Evolutionary conservation across 2,329 filamentous ascomycete species (phyloP), one percentile per base, ranked within the genome.

Genomic region (Beauveria scarabaeidicola): DNA sequence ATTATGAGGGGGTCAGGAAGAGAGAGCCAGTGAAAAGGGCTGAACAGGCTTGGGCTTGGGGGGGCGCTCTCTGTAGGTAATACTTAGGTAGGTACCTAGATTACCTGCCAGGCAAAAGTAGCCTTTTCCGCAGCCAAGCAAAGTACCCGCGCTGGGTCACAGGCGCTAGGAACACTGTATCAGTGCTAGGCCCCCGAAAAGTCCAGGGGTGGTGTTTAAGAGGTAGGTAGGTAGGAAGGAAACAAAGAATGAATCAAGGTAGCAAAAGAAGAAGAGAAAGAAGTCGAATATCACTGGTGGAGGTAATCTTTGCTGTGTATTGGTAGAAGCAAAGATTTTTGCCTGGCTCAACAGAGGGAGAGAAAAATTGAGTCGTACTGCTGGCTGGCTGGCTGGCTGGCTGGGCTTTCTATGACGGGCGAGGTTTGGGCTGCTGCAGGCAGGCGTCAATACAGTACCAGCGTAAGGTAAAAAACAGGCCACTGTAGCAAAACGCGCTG

Each of bases 1-100:
- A 52, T 52, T 59, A 59, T 59, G 56, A 59, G 56, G 48, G 56
- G 56, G 56, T 52, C 47, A 52, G 38, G 56, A 52, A 58, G 38
- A 19, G 23, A 58, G 38, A 19, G 23, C 29, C 38, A 32, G 27
- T 38, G 56, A 52, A 32, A 47, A 52, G 27, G 56, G 48, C 56
- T 59, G 48, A 48, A 19, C 47, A n/a, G 25, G 40, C 7, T 11
- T 13, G 17, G 25, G 25, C 25, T 27, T 46, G 56, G 56, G 55
- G 48, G 25, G 15, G 10, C 25, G 47, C 47, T 50, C n/a, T 25
- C 10, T 9, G 23, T 51, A 21, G 11, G 7, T 10, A 32, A n/a
- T 44, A 44, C 6, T 5, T 15, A 23, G 50, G 9, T 36, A 13
- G 32, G 32, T 15, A 36, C 11, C 32, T 36, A 36, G 32, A 6